A percentile compares a stretch with the other conserved stretches of the same genome.
These are phyloP conservation scores for Plasmodium billcollinsi DNA, from an alignment of 169 alveolate genomes.

Conservation along the genomic window DNA sequence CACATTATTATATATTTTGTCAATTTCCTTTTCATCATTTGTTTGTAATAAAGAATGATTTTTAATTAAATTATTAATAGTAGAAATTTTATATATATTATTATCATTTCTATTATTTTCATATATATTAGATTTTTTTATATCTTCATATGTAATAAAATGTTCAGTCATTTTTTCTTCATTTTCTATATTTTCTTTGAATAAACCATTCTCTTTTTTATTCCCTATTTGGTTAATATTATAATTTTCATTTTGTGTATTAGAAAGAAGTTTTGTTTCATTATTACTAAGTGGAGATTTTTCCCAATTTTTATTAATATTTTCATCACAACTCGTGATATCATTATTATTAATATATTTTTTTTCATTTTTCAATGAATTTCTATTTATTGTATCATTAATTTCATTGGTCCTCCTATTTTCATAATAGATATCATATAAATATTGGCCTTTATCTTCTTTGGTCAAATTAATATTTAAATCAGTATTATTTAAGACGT, in stretches of 20 bases:
- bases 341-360: constrained; percentile 2
- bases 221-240: neutral
- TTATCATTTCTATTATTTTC: neutral
- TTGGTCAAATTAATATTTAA: constrained; percentile 22
- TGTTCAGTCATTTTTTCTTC: neutral
- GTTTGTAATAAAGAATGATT: constrained; percentile 2
- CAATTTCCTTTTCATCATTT: constrained; percentile 43
- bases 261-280: neutral
- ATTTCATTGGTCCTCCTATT: neutral
- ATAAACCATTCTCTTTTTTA: neutral
- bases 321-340: neutral
- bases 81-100: neutral
- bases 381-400: neutral
- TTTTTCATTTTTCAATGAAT: neutral
- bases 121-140: neutral
- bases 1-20: constrained; percentile 47
- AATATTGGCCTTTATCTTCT: neutral
- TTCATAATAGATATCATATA: neutral
- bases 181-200: neutral
- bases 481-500: constrained; percentile 69
- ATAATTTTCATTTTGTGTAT: neutral
- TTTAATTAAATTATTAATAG: constrained; percentile 2
- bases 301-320: neutral
- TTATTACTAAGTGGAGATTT: neutral
- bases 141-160: neutral